Percentiles rank a stretch among this genome's conserved stretches.
Conservation (phyloP, 306 rosid genomes). For the Fagus crenata region DNA sequence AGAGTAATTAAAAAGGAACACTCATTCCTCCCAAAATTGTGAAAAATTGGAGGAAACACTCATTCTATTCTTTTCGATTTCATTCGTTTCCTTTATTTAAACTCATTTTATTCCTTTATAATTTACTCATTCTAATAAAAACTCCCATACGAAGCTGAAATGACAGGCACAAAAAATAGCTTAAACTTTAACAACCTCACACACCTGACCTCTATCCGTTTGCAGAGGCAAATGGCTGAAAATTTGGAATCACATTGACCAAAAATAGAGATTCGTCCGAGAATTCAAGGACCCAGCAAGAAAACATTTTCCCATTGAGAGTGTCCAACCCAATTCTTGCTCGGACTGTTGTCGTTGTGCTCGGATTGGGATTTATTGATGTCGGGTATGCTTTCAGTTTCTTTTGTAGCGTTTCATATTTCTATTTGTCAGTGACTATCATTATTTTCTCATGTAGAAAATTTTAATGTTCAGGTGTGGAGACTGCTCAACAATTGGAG, state of each 20-base stretch:
- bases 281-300: slow-evolving; percentile 21
- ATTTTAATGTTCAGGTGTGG: slow-evolving; percentile 66
- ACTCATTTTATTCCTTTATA: too few species aligned
- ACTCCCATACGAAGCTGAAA: not conserved
- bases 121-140: not conserved
- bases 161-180: slow-evolving; percentile 40
- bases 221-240: slow-evolving; percentile 35
- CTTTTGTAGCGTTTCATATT: not conserved
- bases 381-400: slow-evolving; percentile 53
- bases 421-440: not conserved
- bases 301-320: slow-evolving; percentile 29
- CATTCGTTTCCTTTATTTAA: too few species aligned
- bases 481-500: slow-evolving; percentile 96
- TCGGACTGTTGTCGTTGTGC: slow-evolving; percentile 57
- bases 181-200: slow-evolving; percentile 19
- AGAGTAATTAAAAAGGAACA: too few species aligned
- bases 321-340: slow-evolving; percentile 50
- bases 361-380: slow-evolving; percentile 79
- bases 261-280: slow-evolving; percentile 43
- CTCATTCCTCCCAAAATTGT: too few species aligned
- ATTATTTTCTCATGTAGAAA: not conserved
- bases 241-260: slow-evolving; percentile 24
- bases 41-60: too few species aligned
- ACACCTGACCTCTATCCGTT: slow-evolving; percentile 23
- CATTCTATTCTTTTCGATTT: too few species aligned